Base-by-base conservation (phyloP, 2,329 filamentous ascomycete genomes). In the Xylariaceae sp. region DNA sequence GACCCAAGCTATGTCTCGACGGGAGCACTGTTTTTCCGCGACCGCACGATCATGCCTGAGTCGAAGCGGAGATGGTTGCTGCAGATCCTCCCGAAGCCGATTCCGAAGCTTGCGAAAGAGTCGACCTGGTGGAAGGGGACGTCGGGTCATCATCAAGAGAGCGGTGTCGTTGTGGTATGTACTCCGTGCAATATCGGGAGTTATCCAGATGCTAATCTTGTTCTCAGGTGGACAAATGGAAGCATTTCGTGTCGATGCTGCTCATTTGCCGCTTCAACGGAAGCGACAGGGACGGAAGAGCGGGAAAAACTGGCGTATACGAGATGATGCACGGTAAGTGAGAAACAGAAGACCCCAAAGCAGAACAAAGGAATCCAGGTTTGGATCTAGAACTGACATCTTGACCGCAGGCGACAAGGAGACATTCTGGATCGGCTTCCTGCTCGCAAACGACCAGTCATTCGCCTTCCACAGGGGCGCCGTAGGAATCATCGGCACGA, bases 401-500 rank as follows among this genome's bases (percentile, higher is more conserved):
- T 15, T 6, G 49, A 51, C 18, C 1, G 42, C 18, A 63, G 76
- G 77, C 50, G 77, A 80, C 66, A 80, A 80, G 62, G 77, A 80
- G 61, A 79, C 77, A 1, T 80, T 78, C 70, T 80, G 77, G 77
- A 71, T 80, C 2, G 74, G 75, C n/a, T 79, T 76, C 71, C 74
- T 78, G 58, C 72, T 79, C 11, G 74, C 73, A 15, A 76, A 75
- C 3, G 75, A 77, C 57, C 61, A 68, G 6, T 71, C 74, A 23
- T 79, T 78, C 62, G 67, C 73, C 17, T 80, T 79, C 68, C 76
- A 78, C 62, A 67, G 70, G 42, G 76, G 77, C 37, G 71, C 72
- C 11, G 70, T 72, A 3, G 73, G 73, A 7, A 70, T 67, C 44
- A 72, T 75, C 60, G 73, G 73, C 13, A 62, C 65, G 1, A 51